Base-by-base conservation (phyloP, 2,329 filamentous ascomycete species). In the Ophiocordyceps sinensis region DNA sequence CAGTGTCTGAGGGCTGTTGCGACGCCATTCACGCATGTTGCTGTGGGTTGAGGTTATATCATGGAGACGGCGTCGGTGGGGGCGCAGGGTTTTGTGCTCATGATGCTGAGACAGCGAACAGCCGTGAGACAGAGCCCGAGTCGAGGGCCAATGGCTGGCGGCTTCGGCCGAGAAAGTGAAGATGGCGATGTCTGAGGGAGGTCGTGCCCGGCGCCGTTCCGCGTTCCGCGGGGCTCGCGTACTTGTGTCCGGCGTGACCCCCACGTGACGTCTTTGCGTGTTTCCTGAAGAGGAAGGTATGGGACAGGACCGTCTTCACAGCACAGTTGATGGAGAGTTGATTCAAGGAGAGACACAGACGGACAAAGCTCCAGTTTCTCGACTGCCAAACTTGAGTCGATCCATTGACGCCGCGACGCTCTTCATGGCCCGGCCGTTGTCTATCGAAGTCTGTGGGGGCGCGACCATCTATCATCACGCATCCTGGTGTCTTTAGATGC, bases 11-110 rank as follows among this genome's bases (percentile, higher is more conserved):
- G 29, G 42, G 42, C 37, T 50, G 45, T 39, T 46, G 43, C 36
- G 51, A 51, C 32, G 44, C 49, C 50, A 53, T 53, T 39, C 43
- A 43, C 19, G 42, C 43, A 48, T 35, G 11, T 7, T 15, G n/a
- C 23, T 32, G 40, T 28, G 28, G 4, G 19, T n/a, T n/a, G n/a
- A n/a, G n/a, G n/a, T 34, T 38, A 15, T 15, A 35, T 3, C 2
- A 15, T 28, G 36, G 19, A 38, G 30, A 39, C 37, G 28, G 32
- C 32, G 32, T 35, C 32, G 32, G 32, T 35, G 32, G 32, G 32
- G 32, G 32, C 17, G 32, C 32, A 26, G 23, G 23, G 14, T 35
- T 35, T 35, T 35, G 32, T 28, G 17, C 23, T 28, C 36, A 37
- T 37, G 7, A 17, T 23, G 36, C 6, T 35, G 28, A 37, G 37